These are phyloP conservation scores for Diversispora epigaea DNA, from an alignment of 192 early-diverging fungal genomes.

Conservation along the genomic window DNA sequence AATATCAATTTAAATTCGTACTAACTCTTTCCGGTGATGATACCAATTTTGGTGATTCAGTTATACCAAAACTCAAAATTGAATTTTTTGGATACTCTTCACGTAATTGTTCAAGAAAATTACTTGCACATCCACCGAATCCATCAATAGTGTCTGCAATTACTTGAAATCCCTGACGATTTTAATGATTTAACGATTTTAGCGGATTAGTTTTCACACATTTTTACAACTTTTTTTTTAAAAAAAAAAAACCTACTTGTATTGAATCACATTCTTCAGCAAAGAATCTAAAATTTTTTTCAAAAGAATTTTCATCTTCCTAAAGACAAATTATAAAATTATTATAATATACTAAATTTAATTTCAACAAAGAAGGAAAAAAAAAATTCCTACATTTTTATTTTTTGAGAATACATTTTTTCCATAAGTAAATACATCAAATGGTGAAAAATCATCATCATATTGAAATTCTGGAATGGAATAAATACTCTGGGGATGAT, in stretches of 20 bases:
- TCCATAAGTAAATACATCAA: conserved; percentile 54
- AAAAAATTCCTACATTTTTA: conserved; percentile 43
- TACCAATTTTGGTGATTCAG: conserved; percentile 15
- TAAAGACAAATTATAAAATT: neutral
- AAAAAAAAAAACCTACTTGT: conserved; percentile 34
- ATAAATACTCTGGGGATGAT: conserved; percentile 66
- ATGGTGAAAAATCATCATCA: conserved; percentile 50
- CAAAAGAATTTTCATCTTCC: conserved; percentile 52
- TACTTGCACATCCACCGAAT: conserved; percentile 68
- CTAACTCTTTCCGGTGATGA: neutral
- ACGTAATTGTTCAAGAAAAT: conserved; percentile 56
- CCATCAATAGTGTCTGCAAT: conserved; percentile 61
- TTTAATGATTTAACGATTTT: no score
- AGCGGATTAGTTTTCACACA: no score
- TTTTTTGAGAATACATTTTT: conserved; percentile 46
- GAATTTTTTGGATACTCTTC: conserved; percentile 72
- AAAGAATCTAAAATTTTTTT: conserved; percentile 54
- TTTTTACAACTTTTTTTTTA: no score
- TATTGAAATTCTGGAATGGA: conserved; percentile 43
- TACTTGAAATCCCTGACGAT: conserved; percentile 68
- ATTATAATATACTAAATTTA: neutral
- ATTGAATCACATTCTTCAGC: conserved; percentile 58
- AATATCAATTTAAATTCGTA: neutral
- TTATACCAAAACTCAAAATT: conserved; percentile 59
- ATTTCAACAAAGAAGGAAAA: neutral